Conservation (phyloP, 129 eudicot species). For the Artemisia tridentata region DNA sequence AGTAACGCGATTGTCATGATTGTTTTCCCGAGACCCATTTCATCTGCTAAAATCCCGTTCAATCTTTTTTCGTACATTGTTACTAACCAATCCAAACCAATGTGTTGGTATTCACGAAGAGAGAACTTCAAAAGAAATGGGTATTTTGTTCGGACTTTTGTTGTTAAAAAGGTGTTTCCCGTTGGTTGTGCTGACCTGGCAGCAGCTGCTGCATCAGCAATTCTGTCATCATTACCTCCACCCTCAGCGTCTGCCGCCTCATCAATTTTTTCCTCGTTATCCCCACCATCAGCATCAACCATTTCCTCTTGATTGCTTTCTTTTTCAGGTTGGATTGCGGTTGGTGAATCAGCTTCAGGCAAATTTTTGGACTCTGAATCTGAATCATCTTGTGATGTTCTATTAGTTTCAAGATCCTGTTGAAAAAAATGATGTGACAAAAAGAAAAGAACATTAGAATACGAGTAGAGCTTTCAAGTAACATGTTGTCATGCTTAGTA, state of each 20-base stretch:
- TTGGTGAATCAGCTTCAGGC: conserved; percentile 32
- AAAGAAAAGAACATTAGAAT: conserved; percentile 23
- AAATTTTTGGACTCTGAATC: conserved; percentile 48
- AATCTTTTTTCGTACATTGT: conserved; percentile 97
- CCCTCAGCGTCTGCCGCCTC: conserved; percentile 48
- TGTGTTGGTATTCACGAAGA: conserved; percentile 97
- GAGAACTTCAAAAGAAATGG: conserved; percentile 90
- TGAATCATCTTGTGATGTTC: conserved; percentile 44
- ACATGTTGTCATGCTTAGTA: conserved; percentile 19
- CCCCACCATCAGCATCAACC: too few species aligned
- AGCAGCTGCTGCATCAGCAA: conserved; percentile 99
- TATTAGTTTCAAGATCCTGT: conserved; percentile 45
- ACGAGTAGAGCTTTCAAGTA: conserved; percentile 15
- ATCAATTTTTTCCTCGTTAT: conserved; percentile 28
- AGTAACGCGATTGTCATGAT: conserved; percentile 98
- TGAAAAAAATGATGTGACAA: conserved; percentile 4
- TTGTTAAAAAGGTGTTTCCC: conserved; percentile 86
- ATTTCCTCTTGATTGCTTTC: conserved; percentile 4
- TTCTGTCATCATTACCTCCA: conserved; percentile 61
- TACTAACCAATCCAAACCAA: conserved; percentile 96
- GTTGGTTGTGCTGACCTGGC: conserved; percentile 99
- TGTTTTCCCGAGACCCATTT: conserved; percentile 99
- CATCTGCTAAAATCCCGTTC: conserved; percentile 97
- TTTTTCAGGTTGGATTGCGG: background rate
- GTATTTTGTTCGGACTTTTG: conserved; percentile 84